Base-by-base conservation (phyloP, 1,284 basidiomycete genomes). In the Hemileia vastatrix region DNA sequence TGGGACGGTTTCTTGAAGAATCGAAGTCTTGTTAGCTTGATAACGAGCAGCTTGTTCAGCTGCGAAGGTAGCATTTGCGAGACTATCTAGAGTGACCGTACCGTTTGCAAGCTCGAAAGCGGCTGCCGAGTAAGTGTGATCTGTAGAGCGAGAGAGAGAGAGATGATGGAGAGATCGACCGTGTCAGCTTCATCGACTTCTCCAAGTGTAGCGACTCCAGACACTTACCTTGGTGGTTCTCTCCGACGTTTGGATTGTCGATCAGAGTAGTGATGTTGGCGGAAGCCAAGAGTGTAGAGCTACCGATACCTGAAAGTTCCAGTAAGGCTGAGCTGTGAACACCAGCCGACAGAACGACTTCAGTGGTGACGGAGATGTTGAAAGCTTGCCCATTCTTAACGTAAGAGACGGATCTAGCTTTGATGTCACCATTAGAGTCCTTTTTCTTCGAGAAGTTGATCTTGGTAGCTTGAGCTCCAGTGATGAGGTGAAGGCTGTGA, bases 291-390 rank as follows among this genome's bases (percentile, higher is more conserved):
- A 72, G 60, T 15, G 32, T 32, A 59, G 65, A 64, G 64, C 62
- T 65, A 18, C 71, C 71, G 64, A 72, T 70, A 59, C 71, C 71
- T 11, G 68, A 70, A 27, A 72, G 68, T 64, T 72, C 71, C 45
- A 72, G 69, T 13, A 72, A 54, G 43, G 71, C 70, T 21, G 68
- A 67, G 64, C 70, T 67, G 65, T 71, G 69, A 40, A 68, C 63
- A 62, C 71, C 71, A 45, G 64, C 69, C 3, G 69, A 67, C 43
- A 71, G 52, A 50, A 72, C 71, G 53, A 71, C 71, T 59, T 72
- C 68, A 57, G 65, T 64, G 51, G 60, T 67, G 24, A 66, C 68
- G 21, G 61, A 66, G 54, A 70, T 66, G 23, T 64, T 70, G 68
- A 67, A 70, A 9, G 48, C 58, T 47, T 71, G 57, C 40, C 67